phyloP scores from a whole-genome alignment of 495 filamentous ascomycete species.

The Arthonia radiata region DNA sequence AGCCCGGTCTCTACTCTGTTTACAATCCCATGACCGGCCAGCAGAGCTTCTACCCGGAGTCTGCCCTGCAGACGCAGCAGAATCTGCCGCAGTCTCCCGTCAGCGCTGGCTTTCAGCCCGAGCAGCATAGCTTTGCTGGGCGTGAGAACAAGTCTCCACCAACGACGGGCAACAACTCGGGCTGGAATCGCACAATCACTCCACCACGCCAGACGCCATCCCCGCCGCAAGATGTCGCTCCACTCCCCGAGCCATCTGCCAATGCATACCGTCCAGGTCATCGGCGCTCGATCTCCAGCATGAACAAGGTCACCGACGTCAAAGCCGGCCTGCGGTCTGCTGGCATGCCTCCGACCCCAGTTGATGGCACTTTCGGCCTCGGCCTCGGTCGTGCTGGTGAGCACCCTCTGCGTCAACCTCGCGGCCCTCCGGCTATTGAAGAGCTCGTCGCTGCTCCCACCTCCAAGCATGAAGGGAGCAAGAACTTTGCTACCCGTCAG shows the following conservation, averaged over 20 bases:
- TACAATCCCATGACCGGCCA: slow-evolving; percentile 68
- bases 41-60: slow-evolving; percentile 35
- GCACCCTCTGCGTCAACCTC: slow-evolving; percentile 81
- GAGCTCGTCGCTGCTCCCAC: slow-evolving; percentile 81
- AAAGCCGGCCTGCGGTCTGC: slow-evolving; percentile 37
- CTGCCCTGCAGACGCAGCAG: slow-evolving; percentile 15
- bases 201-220: slow-evolving; percentile 44
- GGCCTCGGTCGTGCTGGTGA: slow-evolving; percentile 82
- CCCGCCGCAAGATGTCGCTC: slow-evolving; percentile 35
- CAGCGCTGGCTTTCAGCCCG: slow-evolving; percentile 14
- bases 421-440: slow-evolving; percentile 75
- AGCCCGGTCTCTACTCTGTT: slow-evolving; percentile 52
- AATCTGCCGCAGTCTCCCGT: slow-evolving; percentile 5
- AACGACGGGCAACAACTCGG: slow-evolving; percentile 27
- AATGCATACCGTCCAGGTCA: slow-evolving; percentile 80
- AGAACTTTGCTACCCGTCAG: slow-evolving; percentile 90
- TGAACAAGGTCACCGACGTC: slow-evolving; percentile 34
- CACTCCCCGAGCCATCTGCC: slow-evolving; percentile 54
- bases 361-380: slow-evolving; percentile 74
- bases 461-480: slow-evolving; percentile 84
- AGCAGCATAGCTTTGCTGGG: slow-evolving; percentile 9
- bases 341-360: slow-evolving; percentile 54
- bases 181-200: slow-evolving; percentile 30
- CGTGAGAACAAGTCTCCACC: slow-evolving; percentile 20
- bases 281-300: slow-evolving; percentile 59